phyloP scores from a whole-genome alignment of 2,329 filamentous ascomycete genomes.

The Pseudopyricularia cyperi region DNA sequence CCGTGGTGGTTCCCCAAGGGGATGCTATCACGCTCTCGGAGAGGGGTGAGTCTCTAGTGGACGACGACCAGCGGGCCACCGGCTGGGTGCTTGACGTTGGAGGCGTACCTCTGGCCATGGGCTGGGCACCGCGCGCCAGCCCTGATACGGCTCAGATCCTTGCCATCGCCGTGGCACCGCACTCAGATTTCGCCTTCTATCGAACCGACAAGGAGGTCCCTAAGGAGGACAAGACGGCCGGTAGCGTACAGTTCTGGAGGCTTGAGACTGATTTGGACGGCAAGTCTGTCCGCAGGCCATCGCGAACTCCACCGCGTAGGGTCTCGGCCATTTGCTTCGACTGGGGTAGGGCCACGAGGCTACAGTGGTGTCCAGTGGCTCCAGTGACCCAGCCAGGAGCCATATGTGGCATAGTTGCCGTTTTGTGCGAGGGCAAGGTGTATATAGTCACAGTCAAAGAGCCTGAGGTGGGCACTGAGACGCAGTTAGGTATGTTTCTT shows the following conservation, averaged over 20 bases:
- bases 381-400: slow-evolving; percentile 12
- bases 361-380: slow-evolving; percentile 40
- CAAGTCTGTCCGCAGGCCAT: slow-evolving; percentile 19
- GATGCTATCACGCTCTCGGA: slow-evolving; percentile 6
- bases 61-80: slow-evolving; percentile 6
- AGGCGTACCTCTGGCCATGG: slow-evolving; percentile 37
- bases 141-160: slow-evolving; percentile 14
- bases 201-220: slow-evolving; percentile 18
- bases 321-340: slow-evolving; percentile 32
- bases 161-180: slow-evolving; percentile 36
- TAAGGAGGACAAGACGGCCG: slow-evolving; percentile 24
- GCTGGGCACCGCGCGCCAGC: slow-evolving; percentile 32
- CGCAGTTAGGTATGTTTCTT: neutral
- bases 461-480: neutral
- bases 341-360: slow-evolving; percentile 33
- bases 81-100: slow-evolving; percentile 43
- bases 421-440: slow-evolving; percentile 38
- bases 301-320: slow-evolving; percentile 22
- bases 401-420: slow-evolving; percentile 27
- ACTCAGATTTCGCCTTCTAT: slow-evolving; percentile 33
- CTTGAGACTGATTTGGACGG: slow-evolving; percentile 25
- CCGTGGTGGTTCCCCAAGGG: slow-evolving; percentile 9
- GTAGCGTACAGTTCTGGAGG: slow-evolving; percentile 39
- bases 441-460: slow-evolving; percentile 30
- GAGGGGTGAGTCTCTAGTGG: slow-evolving; percentile 5